A percentile compares a stretch with the other conserved stretches of the same genome.
phyloP scores from a whole-genome alignment of 176 grass and related monocot species.

The Avena insularis region DNA sequence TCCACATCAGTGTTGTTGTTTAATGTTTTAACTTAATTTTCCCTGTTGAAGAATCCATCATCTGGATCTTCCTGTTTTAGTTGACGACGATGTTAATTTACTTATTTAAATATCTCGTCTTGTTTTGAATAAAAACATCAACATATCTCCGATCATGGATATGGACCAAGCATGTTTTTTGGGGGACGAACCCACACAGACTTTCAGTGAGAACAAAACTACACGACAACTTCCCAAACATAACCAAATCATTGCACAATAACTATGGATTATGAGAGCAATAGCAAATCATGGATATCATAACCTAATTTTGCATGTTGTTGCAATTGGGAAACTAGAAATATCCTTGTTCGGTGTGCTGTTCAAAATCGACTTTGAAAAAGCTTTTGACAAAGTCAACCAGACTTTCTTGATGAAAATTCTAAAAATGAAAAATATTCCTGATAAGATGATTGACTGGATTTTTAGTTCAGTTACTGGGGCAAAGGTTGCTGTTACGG shows the following conservation, averaged over 20 bases:
- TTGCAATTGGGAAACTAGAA: not conserved
- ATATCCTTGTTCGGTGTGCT: not conserved
- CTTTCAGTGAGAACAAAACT: not conserved
- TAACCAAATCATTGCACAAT: not conserved
- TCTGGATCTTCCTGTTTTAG: slow-evolving; percentile 30
- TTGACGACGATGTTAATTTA: not conserved
- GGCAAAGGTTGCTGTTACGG: too few species aligned
- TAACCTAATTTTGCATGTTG: not conserved
- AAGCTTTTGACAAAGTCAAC: too few species aligned
- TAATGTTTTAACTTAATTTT: slow-evolving; percentile 20
- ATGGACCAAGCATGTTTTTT: slow-evolving; percentile 28
- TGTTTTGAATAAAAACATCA: not conserved
- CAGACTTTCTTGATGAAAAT: too few species aligned
- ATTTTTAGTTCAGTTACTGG: too few species aligned
- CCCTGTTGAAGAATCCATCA: slow-evolving; percentile 2
- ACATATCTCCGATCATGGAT: not conserved
- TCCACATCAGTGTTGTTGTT: slow-evolving; percentile 6
- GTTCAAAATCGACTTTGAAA: too few species aligned
- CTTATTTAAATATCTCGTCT: not conserved
- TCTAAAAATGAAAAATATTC: too few species aligned
- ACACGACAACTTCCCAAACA: not conserved
- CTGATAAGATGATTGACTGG: too few species aligned
- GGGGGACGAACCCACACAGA: not conserved
- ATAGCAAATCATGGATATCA: not conserved
- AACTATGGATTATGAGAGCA: not conserved